A percentile compares a stretch with the other conserved stretches of the same genome.
phyloP scores from a whole-genome alignment of 306 rosid species.

The Ormosia semicastrata region DNA sequence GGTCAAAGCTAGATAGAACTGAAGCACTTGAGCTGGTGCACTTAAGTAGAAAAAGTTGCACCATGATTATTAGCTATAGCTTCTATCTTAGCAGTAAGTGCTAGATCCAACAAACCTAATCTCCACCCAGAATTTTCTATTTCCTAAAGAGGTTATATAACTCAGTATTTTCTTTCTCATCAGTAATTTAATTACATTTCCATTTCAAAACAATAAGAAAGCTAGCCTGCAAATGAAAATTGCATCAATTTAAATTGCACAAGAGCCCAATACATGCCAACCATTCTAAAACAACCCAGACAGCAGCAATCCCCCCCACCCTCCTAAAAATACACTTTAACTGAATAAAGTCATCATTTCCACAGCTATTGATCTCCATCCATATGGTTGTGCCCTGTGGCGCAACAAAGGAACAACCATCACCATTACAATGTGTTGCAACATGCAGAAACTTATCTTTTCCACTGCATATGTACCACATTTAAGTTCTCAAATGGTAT shows the following conservation, averaged over 20 bases:
- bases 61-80: too few species aligned
- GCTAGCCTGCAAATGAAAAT: background rate
- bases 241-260: background rate
- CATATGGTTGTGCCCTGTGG: background rate
- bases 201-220: too few species aligned
- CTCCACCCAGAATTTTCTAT: too few species aligned
- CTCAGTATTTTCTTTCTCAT: too few species aligned
- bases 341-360: background rate
- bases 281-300: background rate
- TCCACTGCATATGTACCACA: background rate
- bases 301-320: background rate
- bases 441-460: background rate
- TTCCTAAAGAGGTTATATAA: too few species aligned
- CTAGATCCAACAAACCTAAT: too few species aligned
- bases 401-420: background rate
- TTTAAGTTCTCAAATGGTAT: background rate
- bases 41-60: too few species aligned
- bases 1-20: too few species aligned
- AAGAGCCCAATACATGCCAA: background rate
- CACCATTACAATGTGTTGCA: background rate
- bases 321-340: background rate
- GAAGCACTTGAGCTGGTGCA: too few species aligned
- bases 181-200: too few species aligned
- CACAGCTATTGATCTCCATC: background rate
- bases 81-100: too few species aligned